Evolutionary conservation across 805 yeast genomes (phyloP).

Genomic region (Myxozyma mucilagina): DNA sequence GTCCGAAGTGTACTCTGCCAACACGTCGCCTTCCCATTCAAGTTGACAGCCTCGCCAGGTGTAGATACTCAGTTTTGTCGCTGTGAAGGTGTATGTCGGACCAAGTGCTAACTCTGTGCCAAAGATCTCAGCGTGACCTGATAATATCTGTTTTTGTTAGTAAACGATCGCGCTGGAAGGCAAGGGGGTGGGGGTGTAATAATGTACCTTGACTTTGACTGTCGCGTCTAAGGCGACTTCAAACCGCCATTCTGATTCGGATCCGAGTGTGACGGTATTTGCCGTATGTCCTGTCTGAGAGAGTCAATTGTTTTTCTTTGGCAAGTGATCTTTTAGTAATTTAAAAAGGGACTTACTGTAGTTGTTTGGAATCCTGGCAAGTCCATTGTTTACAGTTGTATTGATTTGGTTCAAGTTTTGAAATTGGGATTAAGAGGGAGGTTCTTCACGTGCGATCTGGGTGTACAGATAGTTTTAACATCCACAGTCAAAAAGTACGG

Average conservation of each 20-base stretch:
- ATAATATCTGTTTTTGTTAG: conserved; percentile 40
- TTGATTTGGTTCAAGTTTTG: background rate
- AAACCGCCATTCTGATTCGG: conserved; percentile 69
- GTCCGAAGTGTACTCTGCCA: conserved; percentile 63
- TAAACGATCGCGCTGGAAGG: background rate
- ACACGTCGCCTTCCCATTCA: conserved; percentile 45
- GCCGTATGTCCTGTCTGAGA: background rate
- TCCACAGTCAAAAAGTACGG: no score
- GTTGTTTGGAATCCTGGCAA: conserved; percentile 8
- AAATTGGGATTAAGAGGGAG: background rate
- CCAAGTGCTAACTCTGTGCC: conserved; percentile 89
- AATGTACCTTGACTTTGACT: conserved; percentile 50
- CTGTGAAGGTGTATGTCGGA: conserved; percentile 57
- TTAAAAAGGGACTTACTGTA: background rate
- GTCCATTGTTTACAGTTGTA: background rate
- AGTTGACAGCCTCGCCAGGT: conserved; percentile 68
- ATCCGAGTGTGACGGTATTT: conserved; percentile 34
- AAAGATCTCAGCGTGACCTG: conserved; percentile 84
- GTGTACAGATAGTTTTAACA: no score
- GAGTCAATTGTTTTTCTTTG: background rate
- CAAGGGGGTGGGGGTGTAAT: background rate
- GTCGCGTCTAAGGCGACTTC: conserved; percentile 59
- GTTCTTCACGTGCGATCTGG: no score
- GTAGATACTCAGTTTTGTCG: conserved; percentile 55
- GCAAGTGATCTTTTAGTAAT: background rate